Evolutionary conservation across 352 stramenopile genomes (phyloP).

Genomic region (Globisporangium takayamanum): DNA sequence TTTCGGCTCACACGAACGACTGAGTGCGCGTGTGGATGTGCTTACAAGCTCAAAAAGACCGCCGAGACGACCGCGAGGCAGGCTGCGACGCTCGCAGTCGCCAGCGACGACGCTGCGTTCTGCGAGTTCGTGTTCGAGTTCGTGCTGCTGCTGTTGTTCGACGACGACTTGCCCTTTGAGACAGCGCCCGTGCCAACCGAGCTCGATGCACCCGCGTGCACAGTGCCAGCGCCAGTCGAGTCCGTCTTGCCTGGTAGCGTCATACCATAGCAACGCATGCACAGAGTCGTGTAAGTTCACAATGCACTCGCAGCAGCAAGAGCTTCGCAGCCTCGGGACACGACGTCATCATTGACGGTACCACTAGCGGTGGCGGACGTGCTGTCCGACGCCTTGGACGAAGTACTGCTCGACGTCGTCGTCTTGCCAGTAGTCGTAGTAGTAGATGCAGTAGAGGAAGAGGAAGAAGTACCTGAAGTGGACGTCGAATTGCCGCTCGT

Average conservation of each 20-base stretch:
- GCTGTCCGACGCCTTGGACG: conserved; percentile 1
- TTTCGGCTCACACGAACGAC: not conserved
- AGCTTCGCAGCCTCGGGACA: conserved; percentile 2
- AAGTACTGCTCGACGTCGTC: conserved; percentile 5
- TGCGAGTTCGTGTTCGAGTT: conserved; percentile 14
- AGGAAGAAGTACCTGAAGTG: conserved; percentile 8
- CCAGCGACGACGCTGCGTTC: conserved; percentile 18
- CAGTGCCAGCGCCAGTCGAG: conserved; percentile 12
- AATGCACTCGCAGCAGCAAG: too few relatives aligned
- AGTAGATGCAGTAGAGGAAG: conserved; percentile 1
- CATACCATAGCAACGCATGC: not conserved
- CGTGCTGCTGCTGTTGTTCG: conserved; percentile 10
- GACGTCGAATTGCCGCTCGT: conserved; percentile 4
- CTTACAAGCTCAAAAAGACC: conserved; percentile 37
- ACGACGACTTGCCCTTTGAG: conserved; percentile 17
- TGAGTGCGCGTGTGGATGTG: not conserved
- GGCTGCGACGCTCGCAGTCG: conserved; percentile 25
- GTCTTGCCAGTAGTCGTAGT: not conserved
- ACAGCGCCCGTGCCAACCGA: conserved; percentile 6
- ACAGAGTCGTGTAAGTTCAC: not conserved
- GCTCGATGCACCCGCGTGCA: conserved; percentile 13
- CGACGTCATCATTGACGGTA: not conserved
- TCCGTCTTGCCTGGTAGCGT: conserved; percentile 4
- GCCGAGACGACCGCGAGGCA: conserved; percentile 27
- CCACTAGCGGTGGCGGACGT: not conserved